Evolutionary conservation across 1,284 basidiomycete species (phyloP).

Genomic region (Tylopilus sp.): DNA sequence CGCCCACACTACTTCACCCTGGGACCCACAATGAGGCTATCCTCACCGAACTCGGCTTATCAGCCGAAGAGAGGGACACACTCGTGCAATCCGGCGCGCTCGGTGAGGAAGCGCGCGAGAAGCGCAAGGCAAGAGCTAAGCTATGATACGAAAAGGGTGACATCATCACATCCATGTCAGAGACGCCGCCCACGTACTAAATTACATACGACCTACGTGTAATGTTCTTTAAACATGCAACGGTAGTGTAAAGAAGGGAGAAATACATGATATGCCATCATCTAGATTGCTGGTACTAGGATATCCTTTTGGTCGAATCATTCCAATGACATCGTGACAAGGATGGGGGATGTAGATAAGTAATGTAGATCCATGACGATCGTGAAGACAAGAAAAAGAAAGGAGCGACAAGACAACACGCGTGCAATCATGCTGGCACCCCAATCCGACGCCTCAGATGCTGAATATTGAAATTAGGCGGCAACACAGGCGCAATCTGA

Average conservation of each 20-base stretch:
- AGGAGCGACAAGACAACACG: background rate
- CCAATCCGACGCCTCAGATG: constrained; percentile 33
- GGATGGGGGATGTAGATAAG: no score
- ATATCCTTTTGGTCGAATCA: constrained; percentile 6
- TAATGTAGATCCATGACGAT: no score
- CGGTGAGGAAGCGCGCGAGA: constrained; percentile 28
- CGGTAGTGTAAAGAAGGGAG: background rate
- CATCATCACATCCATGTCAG: no score
- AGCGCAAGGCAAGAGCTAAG: constrained; percentile 17
- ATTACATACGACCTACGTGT: constrained; percentile 8
- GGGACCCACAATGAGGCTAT: constrained; percentile 57
- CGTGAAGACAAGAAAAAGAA: background rate
- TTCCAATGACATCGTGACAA: background rate
- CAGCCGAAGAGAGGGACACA: constrained; percentile 34
- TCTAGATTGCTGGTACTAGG: constrained; percentile 16
- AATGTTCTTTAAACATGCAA: background rate
- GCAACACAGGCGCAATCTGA: constrained; percentile 33
- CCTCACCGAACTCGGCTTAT: constrained; percentile 48
- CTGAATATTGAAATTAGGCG: constrained; percentile 35
- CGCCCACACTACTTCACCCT: constrained; percentile 35
- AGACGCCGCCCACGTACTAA: constrained; percentile 9
- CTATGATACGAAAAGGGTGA: no score
- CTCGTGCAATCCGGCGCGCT: constrained; percentile 48
- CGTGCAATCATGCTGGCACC: constrained; percentile 18
- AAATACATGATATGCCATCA: background rate